Evolutionary conservation across 768 basidiomycete genomes (phyloP), one percentile per base, ranked within the genome.

Genomic region (Rhizopogon rudus): DNA sequence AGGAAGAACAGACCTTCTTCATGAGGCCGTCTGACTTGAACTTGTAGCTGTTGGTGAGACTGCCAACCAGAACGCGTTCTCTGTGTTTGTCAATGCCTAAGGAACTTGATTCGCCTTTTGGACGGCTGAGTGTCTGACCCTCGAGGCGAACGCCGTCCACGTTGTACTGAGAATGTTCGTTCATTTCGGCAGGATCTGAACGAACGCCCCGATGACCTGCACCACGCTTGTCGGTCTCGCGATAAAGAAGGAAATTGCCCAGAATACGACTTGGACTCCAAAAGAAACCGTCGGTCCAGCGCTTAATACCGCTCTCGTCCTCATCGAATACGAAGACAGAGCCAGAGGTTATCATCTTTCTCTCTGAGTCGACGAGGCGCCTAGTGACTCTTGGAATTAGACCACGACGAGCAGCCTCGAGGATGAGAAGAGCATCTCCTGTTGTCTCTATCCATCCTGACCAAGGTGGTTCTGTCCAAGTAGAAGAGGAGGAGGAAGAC

Each of bases 251-350:
- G 67, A 97, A 98, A 70, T 98, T 98, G 63, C 92, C 92, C 56
- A 97, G 75, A 28, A 97, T 97, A 55, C 95, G 79, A 60, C 87
- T 89, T 0, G 95, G 95, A 61, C 88, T 91, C 95, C 95, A 97
- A 67, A 89, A 88, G 67, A 91, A 87, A n/a, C 94, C 93, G 72
- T 98, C 95, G 1, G 95, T 98, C 91, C 94, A 97, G 43, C 95
- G 81, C 75, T 95, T 96, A 75, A 98, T 98, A 28, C 94, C 93
- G 65, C 91, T 93, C 73, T 96, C 93, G 64, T 93, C 88, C 75
- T 97, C 95, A 70, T 98, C 93, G 66, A 97, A 98, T 60, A 97
- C 95, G 64, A 98, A 98, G 10, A 98, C 93, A 6, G 89, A 90
- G 54, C 95, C 95, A 6, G 87, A 90, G 16, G 86, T 86, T 68